Conservation (phyloP, 2,329 filamentous ascomycete genomes). For the Fusarium sp. region DNA sequence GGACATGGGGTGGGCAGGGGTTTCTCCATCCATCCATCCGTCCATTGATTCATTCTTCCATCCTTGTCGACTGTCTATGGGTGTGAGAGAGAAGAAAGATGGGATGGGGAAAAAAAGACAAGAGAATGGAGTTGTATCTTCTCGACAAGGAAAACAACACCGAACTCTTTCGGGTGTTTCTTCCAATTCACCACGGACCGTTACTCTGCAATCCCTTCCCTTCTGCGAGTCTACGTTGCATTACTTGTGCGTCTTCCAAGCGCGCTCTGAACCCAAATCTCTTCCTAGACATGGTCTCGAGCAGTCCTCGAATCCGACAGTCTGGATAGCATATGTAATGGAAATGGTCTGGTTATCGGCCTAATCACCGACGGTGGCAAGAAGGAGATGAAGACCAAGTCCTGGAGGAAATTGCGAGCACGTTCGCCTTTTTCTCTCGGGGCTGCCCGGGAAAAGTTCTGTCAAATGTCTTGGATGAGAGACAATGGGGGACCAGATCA, state of each 20-base stretch:
- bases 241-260: not conserved
- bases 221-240: not conserved
- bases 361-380: slow-evolving; percentile 12
- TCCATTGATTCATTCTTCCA: slow-evolving; percentile 7
- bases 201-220: not conserved
- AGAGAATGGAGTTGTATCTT: slow-evolving; percentile 21
- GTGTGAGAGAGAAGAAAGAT: slow-evolving; percentile 21
- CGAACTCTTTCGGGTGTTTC: slow-evolving; percentile 28
- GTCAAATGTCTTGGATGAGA: not conserved
- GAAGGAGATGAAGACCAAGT: slow-evolving; percentile 6
- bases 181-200: slow-evolving; percentile 16
- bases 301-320: slow-evolving; percentile 37
- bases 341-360: slow-evolving; percentile 21
- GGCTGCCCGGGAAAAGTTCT: not conserved
- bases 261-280: not conserved
- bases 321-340: slow-evolving; percentile 38
- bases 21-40: slow-evolving; percentile 9
- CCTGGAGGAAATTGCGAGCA: slow-evolving; percentile 15
- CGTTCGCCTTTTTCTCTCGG: not conserved
- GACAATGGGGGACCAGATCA: not conserved
- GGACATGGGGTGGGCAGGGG: slow-evolving; percentile 11
- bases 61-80: slow-evolving; percentile 8
- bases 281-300: slow-evolving; percentile 29
- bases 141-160: slow-evolving; percentile 36
- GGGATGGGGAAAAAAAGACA: not conserved